Evolutionary conservation across 2,329 filamentous ascomycete species (phyloP), one percentile per base, ranked within the genome.

Genomic region (Fusarium graminum): DNA sequence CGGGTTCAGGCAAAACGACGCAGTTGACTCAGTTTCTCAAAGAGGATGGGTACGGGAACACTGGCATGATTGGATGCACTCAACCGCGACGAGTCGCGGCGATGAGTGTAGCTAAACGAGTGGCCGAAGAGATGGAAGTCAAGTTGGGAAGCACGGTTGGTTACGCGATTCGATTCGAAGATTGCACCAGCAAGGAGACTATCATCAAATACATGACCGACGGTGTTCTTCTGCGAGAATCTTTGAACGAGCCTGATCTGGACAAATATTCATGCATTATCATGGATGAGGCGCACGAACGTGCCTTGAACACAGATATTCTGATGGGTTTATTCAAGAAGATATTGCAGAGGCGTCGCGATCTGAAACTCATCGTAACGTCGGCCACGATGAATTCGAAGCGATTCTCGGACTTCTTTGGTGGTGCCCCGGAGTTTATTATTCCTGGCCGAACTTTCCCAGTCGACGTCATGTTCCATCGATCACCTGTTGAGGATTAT

Each of bases 141-240:
- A 90, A 90, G 56, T 83, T 99, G 11, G 95, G 95, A 46, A 90
- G 90, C 56, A 86, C 90, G 1, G 96, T 99, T 36, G 95, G 95
- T 29, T 99, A 99, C 77, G 93, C 95, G 1, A 99, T 99, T 75
- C 93, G 95, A 52, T 99, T 99, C 73, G 95, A 99, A 76, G 96
- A 99, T 76, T 97, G 94, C 78, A 99, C 95, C 2, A 97, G 93
- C 81, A 93, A 93, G 70, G 91, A 98, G 58, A 99, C 95, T 0
- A 85, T 90, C 60, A 98, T 99, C 81, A 99, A 99, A 79, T 99
- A 99, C 78, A 97, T 99, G 94, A 99, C 95, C 0, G 96, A 99
- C 74, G 95, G 95, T 81, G 92, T 99, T 22, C 82, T 99, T 42
- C 85, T 99, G 30, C 88, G 95, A 80, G 96, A 99, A 74, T 97